Conservation (phyloP, 2,329 filamentous ascomycete genomes). For the Chrysosporium keratinophilum region DNA sequence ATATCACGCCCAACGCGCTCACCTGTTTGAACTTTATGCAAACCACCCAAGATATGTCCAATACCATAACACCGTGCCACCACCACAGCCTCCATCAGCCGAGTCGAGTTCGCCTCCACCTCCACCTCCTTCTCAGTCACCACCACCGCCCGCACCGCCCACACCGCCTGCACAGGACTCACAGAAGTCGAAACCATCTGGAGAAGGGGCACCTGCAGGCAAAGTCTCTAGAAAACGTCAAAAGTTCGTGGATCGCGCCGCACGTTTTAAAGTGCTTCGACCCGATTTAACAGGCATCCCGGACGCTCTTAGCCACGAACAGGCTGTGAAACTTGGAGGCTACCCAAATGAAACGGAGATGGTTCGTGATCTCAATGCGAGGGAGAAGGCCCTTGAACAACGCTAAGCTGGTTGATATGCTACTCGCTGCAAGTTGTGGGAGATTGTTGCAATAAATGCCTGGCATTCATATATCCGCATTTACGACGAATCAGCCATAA, state of each 20-base stretch:
- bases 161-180: constrained; percentile 4
- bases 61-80: constrained; percentile 23
- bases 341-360: constrained; percentile 26
- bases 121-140: constrained; percentile 16
- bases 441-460: neutral
- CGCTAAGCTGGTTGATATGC: neutral
- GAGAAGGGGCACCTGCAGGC: neutral
- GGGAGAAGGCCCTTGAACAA: constrained; percentile 11
- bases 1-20: constrained; percentile 59
- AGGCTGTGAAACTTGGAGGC: constrained; percentile 25
- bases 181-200: neutral
- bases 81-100: constrained; percentile 8
- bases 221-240: constrained; percentile 23
- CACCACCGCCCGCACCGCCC: constrained; percentile 14
- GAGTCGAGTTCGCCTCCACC: constrained; percentile 10
- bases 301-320: constrained; percentile 22
- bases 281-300: constrained; percentile 25
- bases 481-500: neutral
- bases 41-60: constrained; percentile 29
- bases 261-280: constrained; percentile 24
- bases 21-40: constrained; percentile 46
- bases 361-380: constrained; percentile 23
- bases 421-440: neutral
- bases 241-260: constrained; percentile 24
- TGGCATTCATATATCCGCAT: neutral